phyloP scores from a whole-genome alignment of 169 alveolate species.

The Perkinsus olseni region DNA sequence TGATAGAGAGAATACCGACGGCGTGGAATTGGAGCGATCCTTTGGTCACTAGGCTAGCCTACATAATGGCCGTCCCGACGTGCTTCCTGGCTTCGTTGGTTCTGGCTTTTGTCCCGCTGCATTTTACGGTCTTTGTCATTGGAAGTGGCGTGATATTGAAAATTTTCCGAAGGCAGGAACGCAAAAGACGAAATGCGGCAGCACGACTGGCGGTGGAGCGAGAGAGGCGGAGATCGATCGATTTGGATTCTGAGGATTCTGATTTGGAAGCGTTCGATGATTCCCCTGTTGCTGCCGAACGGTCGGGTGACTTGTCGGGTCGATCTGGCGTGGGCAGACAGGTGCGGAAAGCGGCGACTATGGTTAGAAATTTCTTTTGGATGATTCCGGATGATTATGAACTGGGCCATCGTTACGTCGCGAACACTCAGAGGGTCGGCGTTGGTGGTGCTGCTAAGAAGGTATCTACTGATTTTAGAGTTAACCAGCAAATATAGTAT shows the following conservation, averaged over 20 bases:
- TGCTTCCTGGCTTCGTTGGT: neutral
- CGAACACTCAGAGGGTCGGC: neutral
- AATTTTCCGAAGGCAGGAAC: neutral
- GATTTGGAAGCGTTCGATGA: neutral
- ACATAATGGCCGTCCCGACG: neutral
- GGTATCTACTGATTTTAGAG: neutral
- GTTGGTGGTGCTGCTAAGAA: neutral
- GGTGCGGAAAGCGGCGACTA: neutral
- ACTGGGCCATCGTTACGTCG: neutral
- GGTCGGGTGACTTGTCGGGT: neutral
- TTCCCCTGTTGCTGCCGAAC: neutral
- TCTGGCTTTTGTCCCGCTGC: neutral
- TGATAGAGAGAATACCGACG: neutral
- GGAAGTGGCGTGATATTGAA: neutral
- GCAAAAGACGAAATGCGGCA: neutral
- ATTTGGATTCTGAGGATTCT: neutral
- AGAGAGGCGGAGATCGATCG: neutral
- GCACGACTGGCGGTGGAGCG: neutral
- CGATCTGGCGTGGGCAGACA: neutral
- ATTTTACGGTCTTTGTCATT: neutral
- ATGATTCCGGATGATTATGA: neutral
- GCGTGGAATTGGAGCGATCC: neutral
- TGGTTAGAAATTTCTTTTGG: neutral
- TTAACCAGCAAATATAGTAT: neutral
- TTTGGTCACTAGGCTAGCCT: neutral